Base-by-base conservation (phyloP, 2,329 filamentous ascomycete species). In the Penicillium sp. region DNA sequence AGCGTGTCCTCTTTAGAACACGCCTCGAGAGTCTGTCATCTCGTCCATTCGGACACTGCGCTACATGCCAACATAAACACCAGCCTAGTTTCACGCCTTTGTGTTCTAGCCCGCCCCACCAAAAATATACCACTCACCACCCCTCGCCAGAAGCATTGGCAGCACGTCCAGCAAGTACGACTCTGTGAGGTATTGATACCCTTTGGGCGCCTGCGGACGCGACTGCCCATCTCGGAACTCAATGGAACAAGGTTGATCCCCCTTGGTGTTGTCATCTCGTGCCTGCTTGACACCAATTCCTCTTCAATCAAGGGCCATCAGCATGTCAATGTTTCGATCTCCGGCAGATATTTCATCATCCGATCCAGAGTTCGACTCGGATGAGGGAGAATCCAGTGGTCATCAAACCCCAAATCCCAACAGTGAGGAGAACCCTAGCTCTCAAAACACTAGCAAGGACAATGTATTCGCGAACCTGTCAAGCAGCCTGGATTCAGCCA, bases 321-420 rank as follows among this genome's bases (percentile, higher is more conserved):
- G 61, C 4, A 78, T 78, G 75, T 79, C 76, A 22, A 73, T 79
- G 72, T 79, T 79, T 62, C 72, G 71, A 57, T 73, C 76, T 55
- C 71, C 76, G 33, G 72, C 71, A 28, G 78, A 79, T 16, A 68
- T 73, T 37, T 74, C 76, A 6, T 77, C 75, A 6, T 78, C 76
- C 4, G 74, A 75, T 69, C 73, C 10, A 68, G 74, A 52, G n/a
- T 70, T 70, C 0, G 70, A 75, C 14, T 19, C 57, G 25, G 52
- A 43, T 28, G 26, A 16, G 33, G 26, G 28, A 0, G 22, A 42
- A 19, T 68, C 68, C 52, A 65, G 53, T 40, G 66, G 72, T 11
- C 30, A 63, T 26, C 62, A 69, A 38, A 46, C 40, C 6, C 49
- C 63, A 26, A 58, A 56, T 51, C 37, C 60, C 37, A 33, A 33